Evolutionary conservation across 768 basidiomycete genomes (phyloP), one percentile per base, ranked within the genome.

Genomic region (Lactarius sp.): DNA sequence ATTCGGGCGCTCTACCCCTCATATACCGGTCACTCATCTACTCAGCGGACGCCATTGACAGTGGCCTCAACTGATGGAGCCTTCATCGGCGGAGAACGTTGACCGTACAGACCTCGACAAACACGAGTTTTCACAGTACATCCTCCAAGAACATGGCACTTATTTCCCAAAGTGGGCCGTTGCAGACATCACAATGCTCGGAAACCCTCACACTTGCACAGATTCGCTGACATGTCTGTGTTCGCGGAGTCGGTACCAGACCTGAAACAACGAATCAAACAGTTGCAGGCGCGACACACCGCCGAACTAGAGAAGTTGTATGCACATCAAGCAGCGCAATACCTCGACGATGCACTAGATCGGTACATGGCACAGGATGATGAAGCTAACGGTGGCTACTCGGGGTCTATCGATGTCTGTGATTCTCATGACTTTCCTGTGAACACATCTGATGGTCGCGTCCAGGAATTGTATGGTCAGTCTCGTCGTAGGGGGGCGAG

Each of bases 311-410:
- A 73, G 58, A 65, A 68, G 16, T 68, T 78, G 20, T 72, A 64
- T 60, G 46, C 22, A 50, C 72, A 72, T 60, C 74, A 78, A 8
- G 71, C 64, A 18, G 58, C 70, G 2, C 71, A 75, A 41, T 73
- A 76, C 47, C 66, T 59, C 42, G 73, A 78, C 36, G 76, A 76
- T 33, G 74, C 75, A 46, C 44, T 70, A 22, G 75, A 76, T 61
- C 62, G 63, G 14, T 69, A 69, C 44, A 37, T 62, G 5, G 54
- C 64, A 39, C 62, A 52, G 51, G 50, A 53, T 47, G 69, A 70
- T 47, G 69, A 69, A 12, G 56, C 50, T 14, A 14, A 39, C n/a
- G 27, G 18, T 34, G 42, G 18, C 52, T 60, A 59, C 27, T 53
- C 47, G 3, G 52, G 18, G 20, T 18, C 20, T 10, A 52, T 65